Conservation (phyloP, 768 basidiomycete species). For the Calocera cornea region DNA sequence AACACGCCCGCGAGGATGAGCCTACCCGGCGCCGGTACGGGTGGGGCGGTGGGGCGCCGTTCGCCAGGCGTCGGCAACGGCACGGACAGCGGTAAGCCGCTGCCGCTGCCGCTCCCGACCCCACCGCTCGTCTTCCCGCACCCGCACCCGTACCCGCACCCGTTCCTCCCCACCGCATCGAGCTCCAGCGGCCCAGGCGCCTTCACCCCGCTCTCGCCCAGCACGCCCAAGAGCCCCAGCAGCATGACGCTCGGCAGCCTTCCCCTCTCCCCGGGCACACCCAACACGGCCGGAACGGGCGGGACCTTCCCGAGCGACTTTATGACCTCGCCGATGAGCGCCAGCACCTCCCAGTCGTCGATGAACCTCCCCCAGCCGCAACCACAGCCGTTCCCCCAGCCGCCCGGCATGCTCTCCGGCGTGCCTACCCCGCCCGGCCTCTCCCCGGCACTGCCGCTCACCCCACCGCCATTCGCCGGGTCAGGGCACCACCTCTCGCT, state of each 20-base stretch:
- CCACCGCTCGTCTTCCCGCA: background rate
- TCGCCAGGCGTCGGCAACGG: background rate
- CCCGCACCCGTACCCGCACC: background rate
- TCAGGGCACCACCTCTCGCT: no score
- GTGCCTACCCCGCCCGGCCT: background rate
- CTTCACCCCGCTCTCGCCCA: background rate
- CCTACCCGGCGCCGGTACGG: background rate
- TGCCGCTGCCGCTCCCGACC: background rate
- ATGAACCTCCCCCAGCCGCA: background rate
- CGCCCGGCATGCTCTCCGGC: slow-evolving; percentile 16
- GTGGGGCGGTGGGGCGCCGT: background rate
- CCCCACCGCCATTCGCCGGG: background rate
- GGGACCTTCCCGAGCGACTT: background rate
- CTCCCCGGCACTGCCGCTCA: background rate
- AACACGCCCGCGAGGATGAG: background rate
- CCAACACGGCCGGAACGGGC: background rate
- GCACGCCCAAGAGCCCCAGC: background rate
- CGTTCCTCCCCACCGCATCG: background rate
- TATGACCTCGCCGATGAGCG: background rate
- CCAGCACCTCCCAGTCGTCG: background rate
- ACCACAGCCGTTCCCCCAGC: slow-evolving; percentile 24
- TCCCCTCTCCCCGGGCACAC: background rate
- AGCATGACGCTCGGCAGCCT: background rate
- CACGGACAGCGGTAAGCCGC: background rate
- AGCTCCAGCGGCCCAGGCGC: background rate